phyloP scores from a whole-genome alignment of 2,329 filamentous ascomycete species.

The Colletotrichum echinochloae region DNA sequence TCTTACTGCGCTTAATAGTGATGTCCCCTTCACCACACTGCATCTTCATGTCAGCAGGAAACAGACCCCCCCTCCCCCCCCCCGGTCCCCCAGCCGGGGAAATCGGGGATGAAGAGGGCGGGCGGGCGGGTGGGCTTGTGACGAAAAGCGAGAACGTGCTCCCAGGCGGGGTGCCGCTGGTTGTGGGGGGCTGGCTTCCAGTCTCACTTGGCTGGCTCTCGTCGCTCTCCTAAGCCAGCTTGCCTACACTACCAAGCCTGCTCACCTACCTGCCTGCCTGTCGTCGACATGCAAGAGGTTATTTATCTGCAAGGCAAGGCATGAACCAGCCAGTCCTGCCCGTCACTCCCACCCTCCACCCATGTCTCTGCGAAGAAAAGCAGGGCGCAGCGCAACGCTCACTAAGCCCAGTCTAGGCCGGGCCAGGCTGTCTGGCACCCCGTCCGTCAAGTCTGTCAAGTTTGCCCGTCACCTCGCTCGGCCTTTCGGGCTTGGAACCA shows the following conservation, averaged over 20 bases:
- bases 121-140: background rate
- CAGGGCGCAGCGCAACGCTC: background rate
- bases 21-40: no score
- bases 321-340: background rate
- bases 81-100: background rate
- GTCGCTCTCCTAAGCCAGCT: no score
- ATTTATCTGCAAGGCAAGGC: background rate
- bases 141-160: background rate
- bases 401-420: background rate
- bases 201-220: background rate
- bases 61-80: background rate
- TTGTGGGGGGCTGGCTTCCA: background rate
- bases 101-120: background rate
- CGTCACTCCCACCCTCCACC: background rate
- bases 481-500: background rate
- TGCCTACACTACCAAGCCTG: no score
- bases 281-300: background rate
- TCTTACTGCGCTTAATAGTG: background rate
- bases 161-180: background rate
- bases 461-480: slow-evolving; percentile 4
- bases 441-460: background rate
- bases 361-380: background rate
- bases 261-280: background rate
- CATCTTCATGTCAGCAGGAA: background rate
- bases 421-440: background rate